Percentiles rank a stretch among this genome's conserved stretches.
phyloP scores from a whole-genome alignment of 2,329 filamentous ascomycete genomes.

The Ceratocystis diversiconidia region DNA sequence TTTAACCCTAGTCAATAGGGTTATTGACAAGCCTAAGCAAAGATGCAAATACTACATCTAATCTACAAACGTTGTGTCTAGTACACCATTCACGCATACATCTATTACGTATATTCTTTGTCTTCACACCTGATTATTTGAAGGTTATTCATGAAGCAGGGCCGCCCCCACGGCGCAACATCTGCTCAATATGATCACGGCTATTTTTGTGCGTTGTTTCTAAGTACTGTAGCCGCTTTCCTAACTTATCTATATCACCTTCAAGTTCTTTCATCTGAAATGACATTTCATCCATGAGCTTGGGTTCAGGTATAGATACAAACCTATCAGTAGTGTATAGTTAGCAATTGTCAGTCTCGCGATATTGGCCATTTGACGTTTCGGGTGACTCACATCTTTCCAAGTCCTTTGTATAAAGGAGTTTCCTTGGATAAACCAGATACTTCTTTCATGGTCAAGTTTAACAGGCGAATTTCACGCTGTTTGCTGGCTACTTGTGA shows the following conservation, averaged over 20 bases:
- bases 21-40: neutral
- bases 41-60: neutral
- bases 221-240: slow-evolving; percentile 82
- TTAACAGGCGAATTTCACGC: slow-evolving; percentile 74
- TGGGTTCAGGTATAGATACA: slow-evolving; percentile 57
- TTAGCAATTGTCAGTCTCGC: neutral
- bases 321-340: slow-evolving; percentile 51
- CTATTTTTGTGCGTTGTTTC: slow-evolving; percentile 95
- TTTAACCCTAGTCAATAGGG: neutral
- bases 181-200: slow-evolving; percentile 76
- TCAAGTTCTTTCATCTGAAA: slow-evolving; percentile 62
- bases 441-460: slow-evolving; percentile 75
- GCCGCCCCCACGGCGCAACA: slow-evolving; percentile 40
- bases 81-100: neutral
- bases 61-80: too few relatives aligned
- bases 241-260: slow-evolving; percentile 62
- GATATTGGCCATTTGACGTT: neutral
- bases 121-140: neutral
- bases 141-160: neutral
- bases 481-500: slow-evolving; percentile 75
- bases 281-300: slow-evolving; percentile 62
- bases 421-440: slow-evolving; percentile 60
- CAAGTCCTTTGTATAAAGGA: slow-evolving; percentile 83
- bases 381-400: slow-evolving; percentile 65
- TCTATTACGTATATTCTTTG: neutral